A percentile compares a stretch with the other conserved stretches of the same genome.
Conservation (phyloP, 768 basidiomycete species). For the Xerocomellus amylosporus region DNA sequence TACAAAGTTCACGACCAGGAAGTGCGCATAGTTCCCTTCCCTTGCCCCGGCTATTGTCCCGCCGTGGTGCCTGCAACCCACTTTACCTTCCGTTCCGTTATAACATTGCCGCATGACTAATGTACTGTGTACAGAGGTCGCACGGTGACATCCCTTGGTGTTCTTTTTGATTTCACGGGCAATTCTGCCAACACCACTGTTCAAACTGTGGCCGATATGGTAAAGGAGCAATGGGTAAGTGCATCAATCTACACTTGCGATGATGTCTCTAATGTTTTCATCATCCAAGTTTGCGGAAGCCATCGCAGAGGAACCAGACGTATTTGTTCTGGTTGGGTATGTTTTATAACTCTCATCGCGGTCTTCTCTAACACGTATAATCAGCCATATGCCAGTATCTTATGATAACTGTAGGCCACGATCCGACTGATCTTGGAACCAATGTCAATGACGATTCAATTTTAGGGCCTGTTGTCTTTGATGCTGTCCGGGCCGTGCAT, state of each 20-base stretch:
- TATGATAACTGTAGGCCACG: slow-evolving; percentile 56
- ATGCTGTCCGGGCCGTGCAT: slow-evolving; percentile 71
- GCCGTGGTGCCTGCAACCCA: not conserved
- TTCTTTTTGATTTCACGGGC: slow-evolving; percentile 73
- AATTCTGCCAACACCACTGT: slow-evolving; percentile 73
- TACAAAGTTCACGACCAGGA: slow-evolving; percentile 68
- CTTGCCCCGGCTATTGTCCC: not conserved
- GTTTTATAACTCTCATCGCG: slow-evolving; percentile 12
- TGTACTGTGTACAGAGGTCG: slow-evolving; percentile 45
- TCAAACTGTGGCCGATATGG: slow-evolving; percentile 69
- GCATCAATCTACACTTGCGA: not conserved
- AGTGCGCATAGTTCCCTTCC: slow-evolving; percentile 43
- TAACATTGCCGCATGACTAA: not conserved
- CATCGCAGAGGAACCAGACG: slow-evolving; percentile 76
- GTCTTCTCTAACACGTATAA: not conserved
- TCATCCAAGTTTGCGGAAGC: slow-evolving; percentile 64
- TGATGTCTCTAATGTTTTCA: not conserved
- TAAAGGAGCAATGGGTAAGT: slow-evolving; percentile 73
- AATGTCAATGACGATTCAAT: not conserved
- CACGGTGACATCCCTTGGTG: slow-evolving; percentile 75
- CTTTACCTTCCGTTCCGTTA: not conserved
- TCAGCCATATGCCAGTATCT: slow-evolving; percentile 80
- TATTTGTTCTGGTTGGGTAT: slow-evolving; percentile 73
- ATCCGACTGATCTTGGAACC: not conserved
- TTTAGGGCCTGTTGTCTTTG: slow-evolving; percentile 67